Conservation (phyloP, 2,329 filamentous ascomycete genomes). For the Pseudodiploospora longispora region DNA sequence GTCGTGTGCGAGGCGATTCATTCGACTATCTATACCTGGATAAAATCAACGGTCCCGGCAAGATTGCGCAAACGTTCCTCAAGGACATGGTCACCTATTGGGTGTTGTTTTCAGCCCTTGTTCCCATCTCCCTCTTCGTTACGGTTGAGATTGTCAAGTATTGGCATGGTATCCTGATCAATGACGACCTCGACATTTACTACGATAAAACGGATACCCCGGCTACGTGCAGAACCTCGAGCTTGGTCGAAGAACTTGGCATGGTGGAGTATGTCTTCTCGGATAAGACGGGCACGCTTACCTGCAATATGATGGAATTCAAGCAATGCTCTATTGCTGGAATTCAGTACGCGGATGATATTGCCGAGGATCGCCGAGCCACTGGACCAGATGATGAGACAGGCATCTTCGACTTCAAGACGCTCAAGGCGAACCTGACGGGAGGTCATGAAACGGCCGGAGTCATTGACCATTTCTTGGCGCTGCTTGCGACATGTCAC, state of each 20-base stretch:
- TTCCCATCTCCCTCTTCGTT: constrained; percentile 96
- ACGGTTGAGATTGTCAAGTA: constrained; percentile 98
- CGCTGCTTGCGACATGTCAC: constrained; percentile 82
- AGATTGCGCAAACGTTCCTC: constrained; percentile 71
- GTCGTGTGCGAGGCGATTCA: constrained; percentile 52
- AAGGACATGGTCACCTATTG: constrained; percentile 96
- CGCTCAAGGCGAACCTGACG: constrained; percentile 60
- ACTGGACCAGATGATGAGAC: constrained; percentile 74
- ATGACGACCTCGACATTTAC: constrained; percentile 96
- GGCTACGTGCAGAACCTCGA: constrained; percentile 91
- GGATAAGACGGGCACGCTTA: constrained; percentile 93
- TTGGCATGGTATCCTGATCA: constrained; percentile 94
- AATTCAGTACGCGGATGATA: constrained; percentile 85
- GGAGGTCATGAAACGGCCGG: constrained; percentile 41
- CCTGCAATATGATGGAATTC: constrained; percentile 99
- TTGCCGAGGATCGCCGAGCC: constrained; percentile 82
- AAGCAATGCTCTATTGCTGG: constrained; percentile 89
- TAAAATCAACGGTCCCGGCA: constrained; percentile 43
- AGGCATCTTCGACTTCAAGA: constrained; percentile 78
- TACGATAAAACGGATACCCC: constrained; percentile 93
- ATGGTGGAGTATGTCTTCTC: constrained; percentile 99
- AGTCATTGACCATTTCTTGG: constrained; percentile 71
- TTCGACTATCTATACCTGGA: constrained; percentile 68
- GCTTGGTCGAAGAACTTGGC: constrained; percentile 89
- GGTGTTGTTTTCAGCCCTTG: constrained; percentile 93